Base-by-base conservation (phyloP, 2,329 filamentous ascomycete genomes). In the Monosporascus sp. region DNA sequence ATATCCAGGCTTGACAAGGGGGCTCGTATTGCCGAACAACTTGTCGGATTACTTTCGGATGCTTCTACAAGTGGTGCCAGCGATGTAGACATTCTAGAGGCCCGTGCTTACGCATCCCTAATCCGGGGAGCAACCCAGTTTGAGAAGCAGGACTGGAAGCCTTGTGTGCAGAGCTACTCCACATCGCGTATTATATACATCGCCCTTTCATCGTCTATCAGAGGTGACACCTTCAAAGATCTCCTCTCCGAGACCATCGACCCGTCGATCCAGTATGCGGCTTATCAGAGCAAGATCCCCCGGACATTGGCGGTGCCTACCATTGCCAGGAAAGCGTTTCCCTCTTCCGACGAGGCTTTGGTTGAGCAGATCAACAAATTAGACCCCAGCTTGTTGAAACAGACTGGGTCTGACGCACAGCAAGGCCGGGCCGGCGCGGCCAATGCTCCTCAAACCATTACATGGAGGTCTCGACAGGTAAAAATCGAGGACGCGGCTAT, bases 401-500 rank as follows among this genome's bases (percentile, higher is more conserved):
- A 89, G 57, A 76, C 71, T 48, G 71, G 69, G 20, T 65, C 73
- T 2, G 76, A 79, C 53, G 72, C 76, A 18, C 76, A 78, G 52
- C 74, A 79, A 52, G 78, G 75, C 31, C 68, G 79, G 39, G 71
- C 74, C 17, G 77, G 65, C 20, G 70, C 78, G 58, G 77, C 79
- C 59, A 77, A 83, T 48, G 75, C 85, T 2, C 88, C 90, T 0
- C 86, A 86, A 62, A 88, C 85, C 9, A 86, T 99, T 54, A 86
- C 81, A 4, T 99, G 94, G 94, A 85, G 94, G 59, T 87, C 85
- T 9, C 83, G 92, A 43, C 87, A 87, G 57, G 93, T 97, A 17
- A 86, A 87, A 60, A 88, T 99, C 50, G 92, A 97, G 63, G 93
- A 99, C 71, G 92, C 93, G 25, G 87, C 90, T 49, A 96, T 97